Conservation (phyloP, 306 rosid genomes). For the Senna tora region DNA sequence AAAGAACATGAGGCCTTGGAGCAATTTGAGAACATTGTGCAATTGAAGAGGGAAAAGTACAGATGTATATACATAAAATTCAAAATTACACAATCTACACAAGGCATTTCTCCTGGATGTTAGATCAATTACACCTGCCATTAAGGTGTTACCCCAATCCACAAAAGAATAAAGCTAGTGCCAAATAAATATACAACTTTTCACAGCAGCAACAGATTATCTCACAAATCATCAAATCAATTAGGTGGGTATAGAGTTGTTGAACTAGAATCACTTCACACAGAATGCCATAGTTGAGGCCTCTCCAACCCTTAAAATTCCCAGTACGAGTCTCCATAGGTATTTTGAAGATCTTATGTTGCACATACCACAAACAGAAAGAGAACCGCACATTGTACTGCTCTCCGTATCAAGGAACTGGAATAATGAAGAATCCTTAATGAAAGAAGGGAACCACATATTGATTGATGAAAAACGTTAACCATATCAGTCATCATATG, state of each 20-base stretch:
- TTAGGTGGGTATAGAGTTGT: background rate
- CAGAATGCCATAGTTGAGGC: background rate
- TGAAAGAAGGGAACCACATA: conserved; percentile 32
- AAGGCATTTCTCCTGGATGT: too few relatives aligned
- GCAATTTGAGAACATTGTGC: too few relatives aligned
- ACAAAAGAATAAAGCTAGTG: background rate
- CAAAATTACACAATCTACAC: too few relatives aligned
- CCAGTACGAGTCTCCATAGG: background rate
- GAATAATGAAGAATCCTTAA: background rate
- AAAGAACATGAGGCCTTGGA: too few relatives aligned
- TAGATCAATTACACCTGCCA: background rate
- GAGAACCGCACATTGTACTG: background rate
- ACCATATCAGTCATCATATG: conserved; percentile 69
- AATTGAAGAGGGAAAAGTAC: too few relatives aligned
- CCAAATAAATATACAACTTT: background rate
- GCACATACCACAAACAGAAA: conserved; percentile 1
- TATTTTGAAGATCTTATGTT: background rate
- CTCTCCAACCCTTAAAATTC: background rate
- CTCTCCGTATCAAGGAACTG: background rate
- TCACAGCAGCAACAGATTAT: background rate
- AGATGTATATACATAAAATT: too few relatives aligned
- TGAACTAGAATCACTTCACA: background rate
- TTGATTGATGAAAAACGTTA: conserved; percentile 32
- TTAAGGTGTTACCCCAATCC: background rate
- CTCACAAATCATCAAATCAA: background rate